These are phyloP conservation scores for Xanthoconium stramineum DNA, from an alignment of 768 basidiomycete genomes.

Conservation along the genomic window DNA sequence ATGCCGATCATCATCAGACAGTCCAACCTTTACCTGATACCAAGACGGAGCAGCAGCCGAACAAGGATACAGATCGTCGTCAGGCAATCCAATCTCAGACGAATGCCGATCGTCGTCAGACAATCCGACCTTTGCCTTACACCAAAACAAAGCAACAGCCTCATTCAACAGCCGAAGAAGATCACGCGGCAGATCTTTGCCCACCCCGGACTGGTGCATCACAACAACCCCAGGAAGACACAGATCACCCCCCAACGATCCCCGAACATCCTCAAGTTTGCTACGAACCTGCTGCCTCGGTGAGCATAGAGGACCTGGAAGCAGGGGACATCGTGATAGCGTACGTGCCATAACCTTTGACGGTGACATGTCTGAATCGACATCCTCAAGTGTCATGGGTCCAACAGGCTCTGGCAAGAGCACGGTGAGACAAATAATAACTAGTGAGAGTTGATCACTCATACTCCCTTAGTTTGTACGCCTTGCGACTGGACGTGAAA, in stretches of 20 bases:
- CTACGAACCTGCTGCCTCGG: neutral
- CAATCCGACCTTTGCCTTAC: too few species aligned
- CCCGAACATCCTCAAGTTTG: neutral
- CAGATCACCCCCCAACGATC: neutral
- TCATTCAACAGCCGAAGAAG: too few species aligned
- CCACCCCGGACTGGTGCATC: neutral
- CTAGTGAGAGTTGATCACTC: neutral
- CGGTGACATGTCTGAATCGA: neutral
- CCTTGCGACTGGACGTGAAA: neutral
- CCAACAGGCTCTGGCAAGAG: constrained; percentile 19
- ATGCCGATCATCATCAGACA: too few species aligned
- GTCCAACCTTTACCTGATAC: too few species aligned
- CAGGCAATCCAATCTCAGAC: too few species aligned
- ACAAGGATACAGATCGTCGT: too few species aligned
- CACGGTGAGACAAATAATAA: constrained; percentile 3
- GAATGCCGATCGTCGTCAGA: too few species aligned
- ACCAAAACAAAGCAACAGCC: too few species aligned
- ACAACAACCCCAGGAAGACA: too few species aligned
- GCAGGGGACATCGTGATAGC: constrained; percentile 10
- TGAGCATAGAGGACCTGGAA: neutral
- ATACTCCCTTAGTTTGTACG: constrained; percentile 9
- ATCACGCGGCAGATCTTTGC: too few species aligned
- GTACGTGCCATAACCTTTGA: constrained; percentile 1
- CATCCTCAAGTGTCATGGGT: constrained; percentile 14
- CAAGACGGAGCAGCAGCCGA: too few species aligned